Conservation (phyloP, 2,329 filamentous ascomycete species). For the Aspergillus sergii region DNA sequence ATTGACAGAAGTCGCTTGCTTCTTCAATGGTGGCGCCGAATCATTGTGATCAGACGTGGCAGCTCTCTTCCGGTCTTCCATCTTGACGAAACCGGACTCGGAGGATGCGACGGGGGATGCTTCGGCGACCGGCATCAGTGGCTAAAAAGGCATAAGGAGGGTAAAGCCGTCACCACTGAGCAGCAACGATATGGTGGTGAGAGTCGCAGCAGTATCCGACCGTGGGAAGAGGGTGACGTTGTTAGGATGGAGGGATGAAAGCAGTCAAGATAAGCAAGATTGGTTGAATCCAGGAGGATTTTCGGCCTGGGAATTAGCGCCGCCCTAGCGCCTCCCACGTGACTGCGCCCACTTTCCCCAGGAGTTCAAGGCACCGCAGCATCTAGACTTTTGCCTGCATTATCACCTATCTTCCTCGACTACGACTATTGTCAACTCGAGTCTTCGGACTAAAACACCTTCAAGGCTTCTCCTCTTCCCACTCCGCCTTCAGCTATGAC, state of each 20-base stretch:
- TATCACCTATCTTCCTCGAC: not conserved
- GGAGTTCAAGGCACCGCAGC: constrained; percentile 22
- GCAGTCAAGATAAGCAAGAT: constrained; percentile 34
- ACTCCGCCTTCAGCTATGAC: constrained; percentile 24
- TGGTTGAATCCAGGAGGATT: constrained; percentile 44
- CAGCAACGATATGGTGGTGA: constrained; percentile 35
- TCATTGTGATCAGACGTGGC: constrained; percentile 79
- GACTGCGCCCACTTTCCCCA: constrained; percentile 35
- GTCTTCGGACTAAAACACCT: not conserved
- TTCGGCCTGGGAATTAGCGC: constrained; percentile 40
- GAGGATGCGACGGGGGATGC: constrained; percentile 72
- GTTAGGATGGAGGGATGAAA: constrained; percentile 24
- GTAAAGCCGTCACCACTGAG: constrained; percentile 36
- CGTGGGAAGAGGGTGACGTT: constrained; percentile 12
- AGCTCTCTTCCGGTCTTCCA: constrained; percentile 99
- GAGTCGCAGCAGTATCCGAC: constrained; percentile 30
- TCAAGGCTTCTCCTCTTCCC: not conserved
- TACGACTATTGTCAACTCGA: not conserved
- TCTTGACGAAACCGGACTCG: constrained; percentile 81
- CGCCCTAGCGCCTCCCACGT: constrained; percentile 41
- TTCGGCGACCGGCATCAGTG: constrained; percentile 88
- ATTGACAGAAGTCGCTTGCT: constrained; percentile 77
- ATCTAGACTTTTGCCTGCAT: constrained; percentile 26
- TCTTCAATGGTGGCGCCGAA: constrained; percentile 84
- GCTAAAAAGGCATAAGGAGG: constrained; percentile 48